phyloP scores from a whole-genome alignment of 345 rosid genomes.

The Dovyalis caffra region DNA sequence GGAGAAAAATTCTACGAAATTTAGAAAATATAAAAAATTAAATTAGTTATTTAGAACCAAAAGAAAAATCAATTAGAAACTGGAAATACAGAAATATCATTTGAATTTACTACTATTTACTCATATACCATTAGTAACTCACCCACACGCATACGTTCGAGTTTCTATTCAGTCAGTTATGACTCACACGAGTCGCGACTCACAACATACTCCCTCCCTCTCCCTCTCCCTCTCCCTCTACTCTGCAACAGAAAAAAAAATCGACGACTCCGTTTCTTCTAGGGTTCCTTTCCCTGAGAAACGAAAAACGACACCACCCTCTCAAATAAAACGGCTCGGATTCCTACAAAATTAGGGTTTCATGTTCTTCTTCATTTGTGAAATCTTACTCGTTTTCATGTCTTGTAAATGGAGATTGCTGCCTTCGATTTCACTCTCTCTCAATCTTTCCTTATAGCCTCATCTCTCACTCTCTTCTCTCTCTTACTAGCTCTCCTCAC shows the following conservation, averaged over 20 bases:
- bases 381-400: slow-evolving; percentile 43
- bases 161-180: slow-evolving; percentile 22
- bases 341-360: slow-evolving; percentile 34
- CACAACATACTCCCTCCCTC: background rate
- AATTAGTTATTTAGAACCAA: background rate
- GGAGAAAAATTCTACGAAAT: background rate
- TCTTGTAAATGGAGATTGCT: slow-evolving; percentile 60
- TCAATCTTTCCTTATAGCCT: slow-evolving; percentile 45
- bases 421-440: slow-evolving; percentile 32
- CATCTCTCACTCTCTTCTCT: slow-evolving; percentile 44
- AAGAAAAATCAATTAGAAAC: background rate
- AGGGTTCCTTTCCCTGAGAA: background rate
- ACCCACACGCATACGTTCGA: background rate
- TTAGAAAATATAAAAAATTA: background rate
- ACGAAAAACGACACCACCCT: background rate
- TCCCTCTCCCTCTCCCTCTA: background rate
- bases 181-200: slow-evolving; percentile 17
- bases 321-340: background rate
- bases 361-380: slow-evolving; percentile 22
- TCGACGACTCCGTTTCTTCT: background rate
- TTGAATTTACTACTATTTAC: background rate
- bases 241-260: background rate
- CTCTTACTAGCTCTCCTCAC: slow-evolving; percentile 39
- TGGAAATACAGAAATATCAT: background rate
- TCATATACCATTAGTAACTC: background rate